These are phyloP conservation scores for Gossypium gossypioides DNA, from an alignment of 441 rosid genomes.

Conservation along the genomic window DNA sequence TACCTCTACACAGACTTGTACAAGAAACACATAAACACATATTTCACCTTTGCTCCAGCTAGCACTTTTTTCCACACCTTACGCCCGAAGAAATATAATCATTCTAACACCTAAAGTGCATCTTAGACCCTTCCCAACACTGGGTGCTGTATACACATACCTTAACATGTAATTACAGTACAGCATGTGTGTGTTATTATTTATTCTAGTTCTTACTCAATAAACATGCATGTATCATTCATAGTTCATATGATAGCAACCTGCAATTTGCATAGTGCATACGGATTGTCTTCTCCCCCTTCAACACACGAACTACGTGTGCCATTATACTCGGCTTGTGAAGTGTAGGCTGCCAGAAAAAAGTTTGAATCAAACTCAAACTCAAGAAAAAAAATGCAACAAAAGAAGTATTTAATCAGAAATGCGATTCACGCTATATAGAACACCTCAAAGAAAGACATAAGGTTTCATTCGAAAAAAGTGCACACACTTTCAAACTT, in stretches of 20 bases:
- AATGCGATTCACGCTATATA: neutral
- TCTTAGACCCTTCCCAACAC: neutral
- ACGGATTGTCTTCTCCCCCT: constrained; percentile 92
- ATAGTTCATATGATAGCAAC: constrained; percentile 28
- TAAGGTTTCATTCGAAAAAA: neutral
- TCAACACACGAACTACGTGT: constrained; percentile 81
- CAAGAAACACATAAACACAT: neutral
- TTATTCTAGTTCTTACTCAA: neutral
- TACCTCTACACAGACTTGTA: neutral
- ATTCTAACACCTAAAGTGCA: neutral
- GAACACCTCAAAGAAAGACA: neutral
- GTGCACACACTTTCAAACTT: neutral
- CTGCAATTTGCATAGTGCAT: constrained; percentile 99
- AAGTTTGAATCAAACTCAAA: constrained; percentile 22
- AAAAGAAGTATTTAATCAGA: neutral
- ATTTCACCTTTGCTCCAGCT: neutral
- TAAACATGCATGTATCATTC: neutral
- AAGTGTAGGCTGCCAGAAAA: constrained; percentile 83
- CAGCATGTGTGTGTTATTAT: neutral
- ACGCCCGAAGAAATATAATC: neutral
- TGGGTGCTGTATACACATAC: neutral
- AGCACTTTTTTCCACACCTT: neutral
- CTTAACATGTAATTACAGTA: neutral
- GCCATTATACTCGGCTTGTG: constrained; percentile 99
- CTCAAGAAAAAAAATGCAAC: constrained; percentile 5